Evolutionary conservation across 176 grass and related monocot species (phyloP).

Genomic region (Zoysia japonica): DNA sequence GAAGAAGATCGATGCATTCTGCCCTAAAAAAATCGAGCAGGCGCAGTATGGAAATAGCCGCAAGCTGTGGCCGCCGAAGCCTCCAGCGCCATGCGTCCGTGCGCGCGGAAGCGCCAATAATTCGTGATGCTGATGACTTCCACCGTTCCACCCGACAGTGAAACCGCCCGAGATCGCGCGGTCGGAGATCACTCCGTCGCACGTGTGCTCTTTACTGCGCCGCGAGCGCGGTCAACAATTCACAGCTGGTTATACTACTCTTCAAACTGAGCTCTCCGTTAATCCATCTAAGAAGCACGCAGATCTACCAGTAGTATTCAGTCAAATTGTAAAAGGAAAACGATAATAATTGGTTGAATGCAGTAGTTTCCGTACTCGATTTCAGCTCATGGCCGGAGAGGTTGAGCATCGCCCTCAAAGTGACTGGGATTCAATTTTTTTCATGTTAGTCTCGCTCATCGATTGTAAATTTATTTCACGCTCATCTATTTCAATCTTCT

Average conservation of each 20-base stretch:
- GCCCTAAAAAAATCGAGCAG: not conserved
- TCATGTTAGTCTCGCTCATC: too few relatives aligned
- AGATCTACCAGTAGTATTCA: not conserved
- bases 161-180: conserved; percentile 8
- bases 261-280: not conserved
- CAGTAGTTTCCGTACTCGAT: too few relatives aligned
- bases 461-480: too few relatives aligned
- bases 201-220: conserved; percentile 35
- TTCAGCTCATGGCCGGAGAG: too few relatives aligned
- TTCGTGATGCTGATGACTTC: not conserved
- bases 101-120: not conserved
- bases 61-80: not conserved
- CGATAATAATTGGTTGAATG: too few relatives aligned
- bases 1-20: too few relatives aligned
- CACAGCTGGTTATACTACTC: conserved; percentile 4
- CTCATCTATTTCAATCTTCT: too few relatives aligned
- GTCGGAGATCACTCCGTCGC: conserved; percentile 3
- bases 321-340: not conserved
- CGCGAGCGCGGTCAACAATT: not conserved
- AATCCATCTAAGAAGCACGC: not conserved
- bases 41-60: not conserved
- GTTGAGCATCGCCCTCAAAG: too few relatives aligned
- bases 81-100: conserved; percentile 14
- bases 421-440: too few relatives aligned
- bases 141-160: not conserved